Conservation (phyloP, 2,329 filamentous ascomycete genomes). For the Exophiala dermatitidis region DNA sequence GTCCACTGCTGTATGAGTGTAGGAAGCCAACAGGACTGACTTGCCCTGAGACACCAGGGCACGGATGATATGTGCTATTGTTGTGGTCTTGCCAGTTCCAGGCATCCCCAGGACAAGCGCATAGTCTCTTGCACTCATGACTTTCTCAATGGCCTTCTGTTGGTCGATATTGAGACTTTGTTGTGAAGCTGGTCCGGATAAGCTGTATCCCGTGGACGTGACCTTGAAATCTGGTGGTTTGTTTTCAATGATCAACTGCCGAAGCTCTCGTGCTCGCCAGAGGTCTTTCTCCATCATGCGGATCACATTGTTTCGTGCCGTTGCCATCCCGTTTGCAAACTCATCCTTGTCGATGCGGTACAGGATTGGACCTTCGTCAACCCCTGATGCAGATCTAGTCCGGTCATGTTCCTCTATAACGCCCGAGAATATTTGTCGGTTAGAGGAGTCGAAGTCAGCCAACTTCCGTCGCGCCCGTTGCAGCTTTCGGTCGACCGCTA, state of each 20-base stretch:
- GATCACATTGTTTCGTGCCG: constrained; percentile 86
- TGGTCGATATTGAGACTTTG: constrained; percentile 80
- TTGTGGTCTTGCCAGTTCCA: constrained; percentile 95
- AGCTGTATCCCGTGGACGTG: constrained; percentile 54
- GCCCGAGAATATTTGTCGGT: constrained; percentile 79
- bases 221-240: constrained; percentile 66
- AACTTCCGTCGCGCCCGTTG: constrained; percentile 76
- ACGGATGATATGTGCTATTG: constrained; percentile 93
- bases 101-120: constrained; percentile 98
- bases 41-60: constrained; percentile 83
- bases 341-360: constrained; percentile 96
- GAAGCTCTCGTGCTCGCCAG: constrained; percentile 63
- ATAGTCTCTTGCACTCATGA: constrained; percentile 92
- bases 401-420: constrained; percentile 62
- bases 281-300: constrained; percentile 79
- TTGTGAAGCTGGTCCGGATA: constrained; percentile 49
- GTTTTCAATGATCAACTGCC: constrained; percentile 73
- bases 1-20: constrained; percentile 96
- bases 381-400: not conserved
- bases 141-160: constrained; percentile 77
- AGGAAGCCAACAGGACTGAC: constrained; percentile 86
- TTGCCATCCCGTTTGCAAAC: constrained; percentile 96
- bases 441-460: constrained; percentile 64
- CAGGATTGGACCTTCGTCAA: constrained; percentile 38
- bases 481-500: constrained; percentile 82